A percentile compares a stretch with the other conserved stretches of the same genome.
Evolutionary conservation across 2,329 filamentous ascomycete genomes (phyloP).

Genomic region (Xylaria sp.): DNA sequence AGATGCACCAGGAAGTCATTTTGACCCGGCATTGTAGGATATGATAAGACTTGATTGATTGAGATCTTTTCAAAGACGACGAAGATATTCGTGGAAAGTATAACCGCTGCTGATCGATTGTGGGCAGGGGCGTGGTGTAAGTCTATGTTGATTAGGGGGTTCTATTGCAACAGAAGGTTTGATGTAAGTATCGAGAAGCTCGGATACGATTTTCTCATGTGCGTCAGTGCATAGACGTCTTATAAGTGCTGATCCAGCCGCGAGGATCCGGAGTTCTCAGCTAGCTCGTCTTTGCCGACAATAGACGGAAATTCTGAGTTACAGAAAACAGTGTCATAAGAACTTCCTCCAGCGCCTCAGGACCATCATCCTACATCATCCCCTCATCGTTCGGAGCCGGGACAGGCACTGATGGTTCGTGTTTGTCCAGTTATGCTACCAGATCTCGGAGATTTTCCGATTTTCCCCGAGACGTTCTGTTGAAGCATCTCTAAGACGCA

Average conservation of each 20-base stretch:
- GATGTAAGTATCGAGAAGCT: too few relatives aligned
- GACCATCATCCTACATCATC: neutral
- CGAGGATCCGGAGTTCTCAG: neutral
- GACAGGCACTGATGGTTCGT: neutral
- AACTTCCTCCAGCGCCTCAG: neutral
- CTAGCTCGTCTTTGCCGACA: neutral
- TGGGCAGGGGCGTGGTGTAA: too few relatives aligned
- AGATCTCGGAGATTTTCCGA: constrained; percentile 18
- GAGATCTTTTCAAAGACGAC: neutral
- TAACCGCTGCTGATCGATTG: too few relatives aligned
- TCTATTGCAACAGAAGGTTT: too few relatives aligned
- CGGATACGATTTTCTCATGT: too few relatives aligned
- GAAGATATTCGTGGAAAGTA: neutral
- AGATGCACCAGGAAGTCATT: constrained; percentile 42
- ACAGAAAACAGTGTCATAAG: neutral
- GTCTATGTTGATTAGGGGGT: too few relatives aligned
- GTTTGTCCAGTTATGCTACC: neutral
- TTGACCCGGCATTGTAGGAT: constrained; percentile 13
- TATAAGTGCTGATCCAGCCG: neutral
- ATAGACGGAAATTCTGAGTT: neutral
- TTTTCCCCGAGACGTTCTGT: constrained; percentile 19
- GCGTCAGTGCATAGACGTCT: too few relatives aligned
- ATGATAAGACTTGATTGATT: neutral
- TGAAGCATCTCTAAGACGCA: neutral
- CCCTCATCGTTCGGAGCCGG: neutral